These are phyloP conservation scores for Starmerella davenportii DNA, from an alignment of 805 yeast genomes.

Conservation along the genomic window DNA sequence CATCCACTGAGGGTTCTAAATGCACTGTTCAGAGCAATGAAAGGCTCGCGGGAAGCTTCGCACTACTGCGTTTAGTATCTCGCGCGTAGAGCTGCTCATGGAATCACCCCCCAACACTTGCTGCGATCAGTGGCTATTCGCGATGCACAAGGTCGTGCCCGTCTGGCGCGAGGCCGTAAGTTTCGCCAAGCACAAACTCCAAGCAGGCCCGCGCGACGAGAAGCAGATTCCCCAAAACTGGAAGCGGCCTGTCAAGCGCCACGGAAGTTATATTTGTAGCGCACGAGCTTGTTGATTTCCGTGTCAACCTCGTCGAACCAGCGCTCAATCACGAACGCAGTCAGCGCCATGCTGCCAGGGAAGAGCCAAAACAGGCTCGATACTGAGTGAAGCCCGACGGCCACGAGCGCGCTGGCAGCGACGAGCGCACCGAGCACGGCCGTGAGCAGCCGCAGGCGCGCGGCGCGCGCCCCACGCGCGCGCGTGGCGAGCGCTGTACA, in stretches of 20 bases:
- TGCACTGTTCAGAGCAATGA: too few species aligned
- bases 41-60: too few species aligned
- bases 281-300: slow-evolving; percentile 10
- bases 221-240: too few species aligned
- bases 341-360: slow-evolving; percentile 17
- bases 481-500: slow-evolving; percentile 14
- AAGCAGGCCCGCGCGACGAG: too few species aligned
- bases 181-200: too few species aligned
- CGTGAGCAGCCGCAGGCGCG: slow-evolving; percentile 8
- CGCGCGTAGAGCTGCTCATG: too few species aligned
- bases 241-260: slow-evolving; percentile 19
- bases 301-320: slow-evolving; percentile 19
- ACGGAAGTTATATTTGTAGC: slow-evolving; percentile 15
- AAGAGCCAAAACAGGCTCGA: slow-evolving; percentile 21
- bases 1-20: too few species aligned
- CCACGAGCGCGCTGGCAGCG: slow-evolving; percentile 14
- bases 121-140: too few species aligned
- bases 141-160: too few species aligned
- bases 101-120: too few species aligned
- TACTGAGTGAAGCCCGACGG: neutral
- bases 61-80: too few species aligned
- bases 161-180: too few species aligned
- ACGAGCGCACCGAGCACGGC: slow-evolving; percentile 15
- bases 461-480: slow-evolving; percentile 1
- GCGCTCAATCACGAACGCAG: slow-evolving; percentile 14